Evolutionary conservation across 2,329 filamentous ascomycete genomes (phyloP), one percentile per base, ranked within the genome.

Genomic region (Ophiostoma triangulosporum): DNA sequence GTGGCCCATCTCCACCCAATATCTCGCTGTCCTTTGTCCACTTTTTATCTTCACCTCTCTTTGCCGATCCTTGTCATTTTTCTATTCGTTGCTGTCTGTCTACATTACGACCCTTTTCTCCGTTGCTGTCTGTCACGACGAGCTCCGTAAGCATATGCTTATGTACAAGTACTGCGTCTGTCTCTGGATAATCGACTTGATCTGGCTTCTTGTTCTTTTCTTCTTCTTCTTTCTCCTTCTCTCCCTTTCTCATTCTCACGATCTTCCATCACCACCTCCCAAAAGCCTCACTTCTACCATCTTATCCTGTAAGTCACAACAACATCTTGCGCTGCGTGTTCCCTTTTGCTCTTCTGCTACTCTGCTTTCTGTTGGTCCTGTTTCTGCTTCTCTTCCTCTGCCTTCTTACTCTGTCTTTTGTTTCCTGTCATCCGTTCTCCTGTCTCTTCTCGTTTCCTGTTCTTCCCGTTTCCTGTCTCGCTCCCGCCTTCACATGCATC

Each of bases 31-130:
- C 33, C 31, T 50, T 38, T 50, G 29, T 27, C 24, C 45, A 43
- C 48, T 53, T 49, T 15, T 49, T 32, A 38, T 53, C 51, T 17
- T n/a, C 26, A 32, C 40, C 29, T n/a, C 50, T 20, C 15, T 31
- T 36, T 17, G 38, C 38, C 38, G 38, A 43, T 43, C 38, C 20
- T 43, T 24, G 38, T 43, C 38, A 24, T 35, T 32, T 53, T 50
- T 53, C 45, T 45, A 45, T 45, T 50, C 40, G 48, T 36, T 54
- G 48, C 36, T 38, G 20, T 26, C 38, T n/a, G n/a, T n/a, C n/a
- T n/a, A n/a, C n/a, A n/a, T n/a, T n/a, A n/a, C n/a, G n/a, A 24
- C 20, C 6, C 29, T 31, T 11, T 31, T 31, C 29, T 43, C 38
- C 24, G 20, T 43, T 20, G 38, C 38, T 43, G 38, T 11, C 22